Percentiles rank a stretch among this genome's conserved stretches.
phyloP scores from a whole-genome alignment of 306 rosid genomes.

The Lathyrus sativus region DNA sequence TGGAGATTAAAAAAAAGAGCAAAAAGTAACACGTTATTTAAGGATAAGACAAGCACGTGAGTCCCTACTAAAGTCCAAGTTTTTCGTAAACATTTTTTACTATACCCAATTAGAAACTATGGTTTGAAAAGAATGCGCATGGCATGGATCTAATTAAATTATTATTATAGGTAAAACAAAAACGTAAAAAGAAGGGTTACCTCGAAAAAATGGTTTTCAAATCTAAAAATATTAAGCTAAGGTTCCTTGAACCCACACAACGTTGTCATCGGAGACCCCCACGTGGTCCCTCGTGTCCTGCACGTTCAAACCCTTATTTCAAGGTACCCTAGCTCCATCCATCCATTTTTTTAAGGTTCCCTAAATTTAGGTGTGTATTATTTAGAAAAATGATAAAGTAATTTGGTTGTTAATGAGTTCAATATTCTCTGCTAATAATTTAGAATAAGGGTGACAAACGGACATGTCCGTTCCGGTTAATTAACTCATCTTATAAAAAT shows the following conservation, averaged over 20 bases:
- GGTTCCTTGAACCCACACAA: constrained; percentile 40
- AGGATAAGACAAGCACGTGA: constrained; percentile 52
- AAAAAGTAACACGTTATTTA: constrained; percentile 36
- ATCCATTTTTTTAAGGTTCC: constrained; percentile 30
- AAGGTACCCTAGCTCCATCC: constrained; percentile 25
- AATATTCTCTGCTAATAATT: background rate
- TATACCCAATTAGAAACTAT: constrained; percentile 29
- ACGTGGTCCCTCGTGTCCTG: constrained; percentile 54
- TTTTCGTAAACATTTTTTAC: constrained; percentile 34
- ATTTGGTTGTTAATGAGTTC: background rate
- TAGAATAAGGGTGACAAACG: too few relatives aligned
- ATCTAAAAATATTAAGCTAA: constrained; percentile 1
- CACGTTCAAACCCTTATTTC: constrained; percentile 53
- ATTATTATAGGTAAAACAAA: constrained; percentile 37
- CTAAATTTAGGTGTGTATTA: background rate
- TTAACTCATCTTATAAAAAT: too few relatives aligned
- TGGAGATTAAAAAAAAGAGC: constrained; percentile 30
- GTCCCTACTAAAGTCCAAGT: constrained; percentile 42
- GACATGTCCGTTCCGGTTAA: too few relatives aligned
- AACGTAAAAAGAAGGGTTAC: constrained; percentile 48
- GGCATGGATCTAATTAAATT: constrained; percentile 42
- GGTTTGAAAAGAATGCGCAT: constrained; percentile 41
- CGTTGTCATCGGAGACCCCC: constrained; percentile 45
- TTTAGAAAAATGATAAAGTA: too few relatives aligned
- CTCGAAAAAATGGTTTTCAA: constrained; percentile 31